Evolutionary conservation across 2,329 filamentous ascomycete genomes (phyloP), one percentile per base, ranked within the genome.

Genomic region (Periglandula ipomoeae): DNA sequence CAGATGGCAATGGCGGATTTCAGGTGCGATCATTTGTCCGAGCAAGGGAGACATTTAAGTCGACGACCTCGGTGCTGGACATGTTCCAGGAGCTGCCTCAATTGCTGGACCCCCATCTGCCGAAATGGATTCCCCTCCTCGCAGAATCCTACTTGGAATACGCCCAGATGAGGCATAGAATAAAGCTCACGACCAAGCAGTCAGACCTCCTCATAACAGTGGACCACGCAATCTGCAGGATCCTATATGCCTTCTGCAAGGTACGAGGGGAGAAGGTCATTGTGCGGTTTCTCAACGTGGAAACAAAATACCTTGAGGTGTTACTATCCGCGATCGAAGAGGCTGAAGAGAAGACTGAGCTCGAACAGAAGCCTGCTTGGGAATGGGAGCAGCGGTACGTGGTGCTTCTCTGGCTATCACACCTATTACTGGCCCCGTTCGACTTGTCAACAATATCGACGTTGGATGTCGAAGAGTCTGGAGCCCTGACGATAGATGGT

Each of bases 11-110:
- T 48, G 70, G 70, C 20, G 60, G 62, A 20, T 60, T 58, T 4
- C 61, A 63, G 34, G 63, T 78, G n/a, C 69, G 75, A 44, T 69
- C 67, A 19, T 70, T 71, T 47, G 75, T 81, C 34, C 70, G 73
- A 23, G 63, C 69, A 8, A 66, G 70, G 47, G 77, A 81, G 57
- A 72, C 71, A 2, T 60, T 68, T 37, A 68, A 73, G 46, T 59
- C 78, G 35, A 71, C 72, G 17, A 70, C 67, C 17, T 60, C 68
- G 54, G 78, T 80, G 4, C 79, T 98, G 44, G 89, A 96, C 57
- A 82, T 86, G 2, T 98, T 97, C 58, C 91, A 97, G 73, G 90
- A 96, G 71, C 84, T 94, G 55, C 93, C 93, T 17, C 93, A 98
- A 64, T 76, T 97, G 35, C 78, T 98, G 23, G 93, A 98, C 67